These are phyloP conservation scores for Noccaea caerulescens DNA, from an alignment of 345 rosid species.

Conservation along the genomic window DNA sequence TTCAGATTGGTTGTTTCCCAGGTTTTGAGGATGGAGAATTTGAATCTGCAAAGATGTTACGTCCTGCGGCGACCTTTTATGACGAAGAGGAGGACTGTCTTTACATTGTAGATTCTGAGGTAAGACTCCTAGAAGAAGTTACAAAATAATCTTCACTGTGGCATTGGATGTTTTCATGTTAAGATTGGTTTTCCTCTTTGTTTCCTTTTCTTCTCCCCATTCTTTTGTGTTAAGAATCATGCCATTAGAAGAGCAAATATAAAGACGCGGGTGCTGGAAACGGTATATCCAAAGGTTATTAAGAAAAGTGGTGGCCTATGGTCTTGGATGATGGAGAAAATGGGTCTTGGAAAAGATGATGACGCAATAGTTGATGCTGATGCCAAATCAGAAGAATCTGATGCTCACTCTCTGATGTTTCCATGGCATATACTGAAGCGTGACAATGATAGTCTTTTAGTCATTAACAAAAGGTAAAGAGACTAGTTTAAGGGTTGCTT, in stretches of 20 bases:
- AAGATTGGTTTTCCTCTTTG: conserved; percentile 6
- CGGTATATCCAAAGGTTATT: conserved; percentile 68
- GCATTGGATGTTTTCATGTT: conserved; percentile 5
- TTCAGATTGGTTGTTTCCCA: conserved; percentile 94
- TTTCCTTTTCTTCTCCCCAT: conserved; percentile 19
- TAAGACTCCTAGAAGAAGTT: conserved; percentile 43
- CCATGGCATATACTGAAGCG: conserved; percentile 92
- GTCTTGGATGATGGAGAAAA: conserved; percentile 69
- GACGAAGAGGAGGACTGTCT: conserved; percentile 72
- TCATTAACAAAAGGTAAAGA: conserved; percentile 66
- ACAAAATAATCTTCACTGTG: conserved; percentile 17
- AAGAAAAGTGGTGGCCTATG: conserved; percentile 56
- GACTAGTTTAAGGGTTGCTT: conserved; percentile 10
- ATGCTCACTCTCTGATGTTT: conserved; percentile 52
- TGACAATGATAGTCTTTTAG: conserved; percentile 51
- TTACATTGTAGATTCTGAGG: conserved; percentile 93
- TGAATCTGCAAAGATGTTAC: conserved; percentile 77
- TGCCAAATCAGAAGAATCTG: conserved; percentile 55
- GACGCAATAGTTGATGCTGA: conserved; percentile 46
- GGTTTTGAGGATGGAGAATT: conserved; percentile 99
- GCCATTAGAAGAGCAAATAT: conserved; percentile 92
- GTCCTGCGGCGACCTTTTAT: conserved; percentile 82
- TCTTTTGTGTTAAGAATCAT: conserved; percentile 63
- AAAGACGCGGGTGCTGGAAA: conserved; percentile 77
- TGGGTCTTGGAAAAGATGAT: conserved; percentile 57